These are phyloP conservation scores for Tilletia setariae DNA, from an alignment of 1,284 basidiomycete genomes.

Conservation along the genomic window DNA sequence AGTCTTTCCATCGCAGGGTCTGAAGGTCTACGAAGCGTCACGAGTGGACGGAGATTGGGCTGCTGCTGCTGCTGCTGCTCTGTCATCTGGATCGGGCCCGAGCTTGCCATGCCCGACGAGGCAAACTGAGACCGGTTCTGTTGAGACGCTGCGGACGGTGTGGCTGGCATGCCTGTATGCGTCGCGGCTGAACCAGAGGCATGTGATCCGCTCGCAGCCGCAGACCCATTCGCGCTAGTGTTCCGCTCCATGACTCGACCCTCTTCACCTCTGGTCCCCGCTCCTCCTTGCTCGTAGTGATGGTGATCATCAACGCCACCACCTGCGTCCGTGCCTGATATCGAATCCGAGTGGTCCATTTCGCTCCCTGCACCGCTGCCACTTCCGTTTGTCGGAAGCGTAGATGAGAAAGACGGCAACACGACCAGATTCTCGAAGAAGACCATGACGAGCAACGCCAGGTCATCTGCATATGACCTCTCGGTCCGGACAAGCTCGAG, in stretches of 20 bases:
- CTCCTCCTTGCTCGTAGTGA: not conserved
- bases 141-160: not conserved
- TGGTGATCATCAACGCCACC: too few species aligned
- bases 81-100: not conserved
- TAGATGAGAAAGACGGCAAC: slow-evolving; percentile 43
- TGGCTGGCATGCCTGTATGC: not conserved
- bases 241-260: not conserved
- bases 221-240: not conserved
- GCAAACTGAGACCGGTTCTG: not conserved
- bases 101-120: not conserved
- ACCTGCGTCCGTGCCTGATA: not conserved
- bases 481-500: slow-evolving; percentile 52
- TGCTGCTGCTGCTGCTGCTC: not conserved
- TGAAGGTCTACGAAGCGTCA: not conserved
- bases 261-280: not conserved
- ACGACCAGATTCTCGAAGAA: slow-evolving; percentile 45
- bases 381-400: not conserved
- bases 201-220: not conserved
- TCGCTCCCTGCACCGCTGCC: not conserved
- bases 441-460: slow-evolving; percentile 43
- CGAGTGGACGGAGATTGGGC: not conserved
- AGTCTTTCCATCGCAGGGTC: slow-evolving; percentile 20
- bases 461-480: slow-evolving; percentile 48
- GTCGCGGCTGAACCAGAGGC: not conserved
- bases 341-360: not conserved